Base-by-base conservation (phyloP, 208 protist genomes). In the Leishmania gerbilli region DNA sequence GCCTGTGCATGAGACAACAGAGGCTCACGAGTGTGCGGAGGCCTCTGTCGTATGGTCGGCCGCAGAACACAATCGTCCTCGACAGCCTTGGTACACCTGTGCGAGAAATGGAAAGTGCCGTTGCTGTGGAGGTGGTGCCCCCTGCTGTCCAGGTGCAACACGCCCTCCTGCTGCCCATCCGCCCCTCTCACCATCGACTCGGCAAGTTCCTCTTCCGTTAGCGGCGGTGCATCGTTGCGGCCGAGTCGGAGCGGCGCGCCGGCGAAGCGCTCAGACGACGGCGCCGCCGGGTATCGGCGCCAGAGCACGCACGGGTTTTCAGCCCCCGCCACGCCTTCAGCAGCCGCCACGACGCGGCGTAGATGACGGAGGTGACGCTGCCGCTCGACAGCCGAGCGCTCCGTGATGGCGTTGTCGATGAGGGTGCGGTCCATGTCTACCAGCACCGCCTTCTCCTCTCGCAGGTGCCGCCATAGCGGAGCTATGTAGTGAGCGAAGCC, bases 401-500 rank as follows among this genome's bases (percentile, higher is more conserved):
- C 75, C 24, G 85, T 87, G 42, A 97, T 87, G 37, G 88, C 89
- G 78, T 97, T 96, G 84, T 97, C 94, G 11, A 97, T 82, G 1
- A 97, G 77, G 11, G 94, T 97, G 51, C 94, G 92, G 87, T 97
- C 94, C 88, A 97, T 87, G 72, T 97, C 94, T 4, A 97, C 89
- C 79, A 95, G 80, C 37, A 95, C 58, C 17, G 88, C 79, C 71
- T 95, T 95, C 67, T 92, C 89, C 77, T 90, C 82, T 7, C 82
- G 87, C 76, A 97, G 71, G 55, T 93, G 85, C 3, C 84, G 79
- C 87, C 92, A 89, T 42, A 97, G 82, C 31, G 86, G 89, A 0
- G 87, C 75, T 0, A 97, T 77, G 83, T 91, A 95, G 74, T 88
- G 87, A 2, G 88, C 90, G 77, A 95, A 95, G 65, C 76, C 81